Evolutionary conservation across 768 basidiomycete species (phyloP).

Genomic region (Strobilomyces dryophilus): DNA sequence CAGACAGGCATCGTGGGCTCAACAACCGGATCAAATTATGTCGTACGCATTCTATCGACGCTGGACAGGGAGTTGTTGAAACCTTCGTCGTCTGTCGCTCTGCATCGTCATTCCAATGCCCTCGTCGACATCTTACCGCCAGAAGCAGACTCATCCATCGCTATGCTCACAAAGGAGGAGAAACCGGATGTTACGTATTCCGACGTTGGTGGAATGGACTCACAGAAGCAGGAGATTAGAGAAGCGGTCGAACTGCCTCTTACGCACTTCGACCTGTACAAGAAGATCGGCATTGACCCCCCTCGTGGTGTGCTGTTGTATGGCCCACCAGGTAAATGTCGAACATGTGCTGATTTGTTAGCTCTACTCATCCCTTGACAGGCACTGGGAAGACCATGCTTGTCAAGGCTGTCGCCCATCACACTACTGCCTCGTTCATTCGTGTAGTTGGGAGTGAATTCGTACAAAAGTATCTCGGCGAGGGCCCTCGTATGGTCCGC

Average conservation of each 20-base stretch:
- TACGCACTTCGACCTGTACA: slow-evolving; percentile 97
- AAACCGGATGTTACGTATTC: slow-evolving; percentile 90
- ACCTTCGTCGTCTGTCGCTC: slow-evolving; percentile 95
- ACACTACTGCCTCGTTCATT: slow-evolving; percentile 96
- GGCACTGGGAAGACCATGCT: slow-evolving; percentile 99
- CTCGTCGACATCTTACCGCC: slow-evolving; percentile 98
- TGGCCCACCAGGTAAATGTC: slow-evolving; percentile 82
- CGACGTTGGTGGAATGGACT: slow-evolving; percentile 96
- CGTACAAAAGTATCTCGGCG: slow-evolving; percentile 98
- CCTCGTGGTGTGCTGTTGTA: slow-evolving; percentile 95
- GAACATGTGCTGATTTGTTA: not conserved
- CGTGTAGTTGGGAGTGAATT: slow-evolving; percentile 98
- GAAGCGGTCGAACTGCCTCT: slow-evolving; percentile 97
- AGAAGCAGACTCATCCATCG: slow-evolving; percentile 95
- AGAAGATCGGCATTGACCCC: slow-evolving; percentile 99
- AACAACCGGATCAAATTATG: slow-evolving; percentile 97
- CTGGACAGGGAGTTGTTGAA: slow-evolving; percentile 96
- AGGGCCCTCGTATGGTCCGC: slow-evolving; percentile 99
- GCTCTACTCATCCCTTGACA: slow-evolving; percentile 27
- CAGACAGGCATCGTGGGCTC: slow-evolving; percentile 95
- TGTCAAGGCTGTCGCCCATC: slow-evolving; percentile 98
- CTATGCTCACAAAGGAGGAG: slow-evolving; percentile 93
- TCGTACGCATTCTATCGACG: slow-evolving; percentile 95
- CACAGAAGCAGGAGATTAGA: slow-evolving; percentile 97
- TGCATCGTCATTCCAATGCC: slow-evolving; percentile 98